Base-by-base conservation (phyloP, 2,329 filamentous ascomycete species). In the Pseudofabraea citricarpa region DNA sequence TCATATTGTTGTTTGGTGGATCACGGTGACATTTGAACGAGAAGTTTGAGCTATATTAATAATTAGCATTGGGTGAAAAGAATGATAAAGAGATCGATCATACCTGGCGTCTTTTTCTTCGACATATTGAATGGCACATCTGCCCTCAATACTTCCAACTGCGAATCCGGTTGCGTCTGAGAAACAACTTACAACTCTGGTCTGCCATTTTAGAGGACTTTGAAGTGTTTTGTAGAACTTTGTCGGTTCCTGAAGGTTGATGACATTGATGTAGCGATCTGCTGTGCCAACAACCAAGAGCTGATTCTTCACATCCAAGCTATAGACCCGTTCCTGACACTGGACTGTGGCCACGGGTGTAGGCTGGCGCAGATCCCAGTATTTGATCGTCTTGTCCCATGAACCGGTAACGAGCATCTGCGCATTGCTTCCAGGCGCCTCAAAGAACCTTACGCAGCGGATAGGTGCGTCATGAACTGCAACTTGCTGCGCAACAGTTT, bases 21-120 rank as follows among this genome's bases (percentile, higher is more conserved):
- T 95, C 88, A 46, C 93, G 90, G 66, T 98, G 93, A 68, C 93
- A 98, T 69, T 97, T 97, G 81, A 98, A 98, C 32, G 89, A 95
- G 74, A 98, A 98, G 72, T 98, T 97, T 60, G 84, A 86, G 58
- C 83, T 85, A 52, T 32, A 23, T 40, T 44, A 39, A 45, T 49
- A 42, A 48, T 50, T 43, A 44, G 20, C 12, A 23, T 26, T 40
- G 19, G 32, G 15, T 4, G 20, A 45, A 40, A 21, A 22, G 19
- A 35, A n/a, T 4, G 20, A 45, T 38, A 21, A 22, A 16, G 13
- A 32, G 27, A 26, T 19, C 15, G 5, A 26, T 59, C 72, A 59
- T 71, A 83, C 83, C 68, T 79, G 3, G 85, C 72, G 63, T 98
- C 90, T 67, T 96, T 96, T 33, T 98, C 93, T 59, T 98, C 91